phyloP scores from a whole-genome alignment of 164 flowering plant genomes.

The Cinnamomum chago region DNA sequence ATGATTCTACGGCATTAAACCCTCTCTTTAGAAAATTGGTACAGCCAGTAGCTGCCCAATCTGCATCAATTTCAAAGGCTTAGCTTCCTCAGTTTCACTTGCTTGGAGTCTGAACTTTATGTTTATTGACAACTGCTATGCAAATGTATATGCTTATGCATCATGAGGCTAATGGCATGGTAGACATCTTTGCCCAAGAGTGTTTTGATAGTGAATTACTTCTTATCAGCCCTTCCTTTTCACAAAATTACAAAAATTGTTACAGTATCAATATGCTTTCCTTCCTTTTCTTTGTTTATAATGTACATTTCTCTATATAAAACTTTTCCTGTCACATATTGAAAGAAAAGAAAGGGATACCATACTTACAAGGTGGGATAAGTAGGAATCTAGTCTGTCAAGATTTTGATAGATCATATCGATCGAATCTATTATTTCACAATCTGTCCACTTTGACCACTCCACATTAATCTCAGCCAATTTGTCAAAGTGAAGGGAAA shows the following conservation, averaged over 20 bases:
- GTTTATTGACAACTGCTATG: no score
- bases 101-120: no score
- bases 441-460: conserved; percentile 73
- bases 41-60: no score
- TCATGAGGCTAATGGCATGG: background rate
- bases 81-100: no score
- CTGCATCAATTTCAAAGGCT: no score
- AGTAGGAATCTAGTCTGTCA: conserved; percentile 53
- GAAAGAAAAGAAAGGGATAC: background rate
- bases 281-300: background rate
- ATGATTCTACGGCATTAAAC: no score
- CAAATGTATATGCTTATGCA: no score
- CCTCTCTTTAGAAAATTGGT: no score
- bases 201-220: background rate
- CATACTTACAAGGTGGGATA: conserved; percentile 55
- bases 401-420: conserved; percentile 68
- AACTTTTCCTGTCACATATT: background rate
- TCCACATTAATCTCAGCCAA: conserved; percentile 63
- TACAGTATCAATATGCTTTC: background rate
- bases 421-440: conserved; percentile 65
- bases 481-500: conserved; percentile 53
- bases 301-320: background rate
- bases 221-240: background rate
- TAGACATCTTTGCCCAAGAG: background rate
- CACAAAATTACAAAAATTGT: background rate